phyloP scores from a whole-genome alignment of 2,329 filamentous ascomycete species.

The Plenodomus tracheiphilus region DNA sequence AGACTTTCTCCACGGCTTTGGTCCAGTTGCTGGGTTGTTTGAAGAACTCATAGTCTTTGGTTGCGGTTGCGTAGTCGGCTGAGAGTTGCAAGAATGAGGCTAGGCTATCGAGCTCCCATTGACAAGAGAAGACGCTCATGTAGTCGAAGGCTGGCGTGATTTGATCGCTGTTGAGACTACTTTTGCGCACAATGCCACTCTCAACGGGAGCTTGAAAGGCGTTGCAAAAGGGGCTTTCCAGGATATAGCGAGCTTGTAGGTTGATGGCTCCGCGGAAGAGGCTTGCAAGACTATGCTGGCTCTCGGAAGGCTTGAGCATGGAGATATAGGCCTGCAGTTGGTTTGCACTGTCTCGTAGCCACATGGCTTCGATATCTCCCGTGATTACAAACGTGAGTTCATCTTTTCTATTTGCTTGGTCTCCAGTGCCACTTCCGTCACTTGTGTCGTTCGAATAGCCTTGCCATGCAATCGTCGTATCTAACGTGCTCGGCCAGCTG shows the following conservation, averaged over 20 bases:
- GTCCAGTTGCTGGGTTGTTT: slow-evolving; percentile 50
- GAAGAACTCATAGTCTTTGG: slow-evolving; percentile 53
- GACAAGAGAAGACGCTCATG: slow-evolving; percentile 54
- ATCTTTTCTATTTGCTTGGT: slow-evolving; percentile 47
- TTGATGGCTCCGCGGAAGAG: slow-evolving; percentile 73
- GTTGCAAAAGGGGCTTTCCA: slow-evolving; percentile 59
- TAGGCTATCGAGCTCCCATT: slow-evolving; percentile 57
- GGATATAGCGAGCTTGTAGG: slow-evolving; percentile 69
- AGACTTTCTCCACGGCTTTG: slow-evolving; percentile 47
- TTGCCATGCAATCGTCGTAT: slow-evolving; percentile 72
- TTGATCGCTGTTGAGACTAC: slow-evolving; percentile 44
- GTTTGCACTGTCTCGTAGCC: slow-evolving; percentile 62
- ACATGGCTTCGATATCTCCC: slow-evolving; percentile 61
- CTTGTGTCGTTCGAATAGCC: slow-evolving; percentile 57
- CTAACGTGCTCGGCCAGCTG: slow-evolving; percentile 74
- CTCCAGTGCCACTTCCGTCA: slow-evolving; percentile 1
- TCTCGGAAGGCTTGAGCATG: slow-evolving; percentile 56
- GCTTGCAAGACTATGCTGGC: slow-evolving; percentile 58
- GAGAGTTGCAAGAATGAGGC: slow-evolving; percentile 55
- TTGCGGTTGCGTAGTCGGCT: slow-evolving; percentile 51
- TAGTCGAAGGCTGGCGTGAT: slow-evolving; percentile 51
- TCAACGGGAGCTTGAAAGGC: slow-evolving; percentile 48
- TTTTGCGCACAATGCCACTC: slow-evolving; percentile 46
- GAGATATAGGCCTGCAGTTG: slow-evolving; percentile 71
- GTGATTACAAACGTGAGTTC: slow-evolving; percentile 65